These are phyloP conservation scores for Sclerotinia glacialis DNA, from an alignment of 2,329 filamentous ascomycete species.

Conservation along the genomic window DNA sequence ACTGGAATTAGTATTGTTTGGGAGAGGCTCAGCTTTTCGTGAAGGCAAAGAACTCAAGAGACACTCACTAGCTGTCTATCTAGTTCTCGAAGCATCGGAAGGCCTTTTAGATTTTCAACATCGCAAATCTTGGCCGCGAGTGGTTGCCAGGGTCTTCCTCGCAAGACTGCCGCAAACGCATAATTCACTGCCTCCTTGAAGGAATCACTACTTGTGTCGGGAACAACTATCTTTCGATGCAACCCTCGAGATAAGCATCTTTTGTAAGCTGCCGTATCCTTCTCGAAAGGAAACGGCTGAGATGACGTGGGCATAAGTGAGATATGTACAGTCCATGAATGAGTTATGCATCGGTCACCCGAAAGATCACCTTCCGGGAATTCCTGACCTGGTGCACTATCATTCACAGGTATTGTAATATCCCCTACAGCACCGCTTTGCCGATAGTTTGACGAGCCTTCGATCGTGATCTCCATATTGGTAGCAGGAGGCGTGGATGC, in stretches of 20 bases:
- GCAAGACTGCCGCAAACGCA: constrained; percentile 51
- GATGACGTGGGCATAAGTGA: constrained; percentile 55
- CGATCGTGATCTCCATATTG: constrained; percentile 20
- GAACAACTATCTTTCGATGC: constrained; percentile 55
- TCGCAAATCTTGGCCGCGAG: constrained; percentile 59
- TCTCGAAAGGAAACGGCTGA: constrained; percentile 59
- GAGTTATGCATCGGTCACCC: constrained; percentile 35
- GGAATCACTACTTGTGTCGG: constrained; percentile 48
- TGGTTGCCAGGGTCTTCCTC: constrained; percentile 54
- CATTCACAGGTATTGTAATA: constrained; percentile 7
- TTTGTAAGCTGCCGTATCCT: constrained; percentile 60
- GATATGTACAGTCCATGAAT: constrained; percentile 58
- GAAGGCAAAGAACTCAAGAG: background rate
- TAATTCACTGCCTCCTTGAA: constrained; percentile 50
- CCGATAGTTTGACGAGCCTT: constrained; percentile 18
- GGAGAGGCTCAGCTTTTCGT: background rate
- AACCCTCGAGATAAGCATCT: constrained; percentile 58
- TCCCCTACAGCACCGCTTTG: constrained; percentile 16
- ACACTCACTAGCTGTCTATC: constrained; percentile 45
- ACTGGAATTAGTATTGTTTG: background rate
- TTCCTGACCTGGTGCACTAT: constrained; percentile 24
- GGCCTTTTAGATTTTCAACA: constrained; percentile 51
- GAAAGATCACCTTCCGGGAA: constrained; percentile 31
- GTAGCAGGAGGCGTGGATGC: constrained; percentile 36
- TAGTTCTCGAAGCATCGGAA: constrained; percentile 58